Evolutionary conservation across 116 monocot genomes (phyloP).

Genomic region (Trichopus zeylanicus): DNA sequence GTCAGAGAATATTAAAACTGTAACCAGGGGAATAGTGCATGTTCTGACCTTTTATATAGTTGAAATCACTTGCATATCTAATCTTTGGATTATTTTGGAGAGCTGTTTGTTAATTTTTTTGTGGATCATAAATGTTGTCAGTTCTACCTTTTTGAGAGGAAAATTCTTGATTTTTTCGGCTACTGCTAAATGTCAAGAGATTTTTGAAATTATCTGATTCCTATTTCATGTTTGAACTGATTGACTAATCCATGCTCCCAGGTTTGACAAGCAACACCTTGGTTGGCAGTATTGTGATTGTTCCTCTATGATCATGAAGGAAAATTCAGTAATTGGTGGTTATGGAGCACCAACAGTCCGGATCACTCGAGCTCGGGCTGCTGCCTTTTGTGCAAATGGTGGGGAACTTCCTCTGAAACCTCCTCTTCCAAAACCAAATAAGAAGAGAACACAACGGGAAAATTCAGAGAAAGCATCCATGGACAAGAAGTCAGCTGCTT

Average conservation of each 20-base stretch:
- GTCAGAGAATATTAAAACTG: too few species aligned
- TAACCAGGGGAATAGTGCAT: too few species aligned
- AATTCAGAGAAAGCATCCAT: conserved; percentile 18
- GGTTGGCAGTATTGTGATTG: background rate
- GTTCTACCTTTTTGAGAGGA: too few species aligned
- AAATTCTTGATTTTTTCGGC: too few species aligned
- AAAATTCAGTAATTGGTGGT: conserved; percentile 8
- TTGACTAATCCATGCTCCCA: background rate
- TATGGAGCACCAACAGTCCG: conserved; percentile 17
- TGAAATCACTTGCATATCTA: too few species aligned
- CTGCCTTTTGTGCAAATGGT: conserved; percentile 17
- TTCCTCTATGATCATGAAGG: conserved; percentile 16
- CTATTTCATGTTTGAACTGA: background rate
- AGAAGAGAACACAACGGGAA: conserved; percentile 4
- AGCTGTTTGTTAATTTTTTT: too few species aligned
- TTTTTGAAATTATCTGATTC: background rate
- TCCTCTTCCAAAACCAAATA: conserved; percentile 11
- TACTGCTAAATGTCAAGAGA: too few species aligned
- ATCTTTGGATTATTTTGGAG: too few species aligned
- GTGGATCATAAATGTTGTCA: too few species aligned
- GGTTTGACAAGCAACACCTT: background rate
- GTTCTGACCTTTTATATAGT: too few species aligned
- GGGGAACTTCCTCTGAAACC: conserved; percentile 11
- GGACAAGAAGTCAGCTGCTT: conserved; percentile 14
- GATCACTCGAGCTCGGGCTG: conserved; percentile 52